Evolutionary conservation across 139 green algal species (phyloP).

Genomic region (Auxenochlorella pyrenoidosa): DNA sequence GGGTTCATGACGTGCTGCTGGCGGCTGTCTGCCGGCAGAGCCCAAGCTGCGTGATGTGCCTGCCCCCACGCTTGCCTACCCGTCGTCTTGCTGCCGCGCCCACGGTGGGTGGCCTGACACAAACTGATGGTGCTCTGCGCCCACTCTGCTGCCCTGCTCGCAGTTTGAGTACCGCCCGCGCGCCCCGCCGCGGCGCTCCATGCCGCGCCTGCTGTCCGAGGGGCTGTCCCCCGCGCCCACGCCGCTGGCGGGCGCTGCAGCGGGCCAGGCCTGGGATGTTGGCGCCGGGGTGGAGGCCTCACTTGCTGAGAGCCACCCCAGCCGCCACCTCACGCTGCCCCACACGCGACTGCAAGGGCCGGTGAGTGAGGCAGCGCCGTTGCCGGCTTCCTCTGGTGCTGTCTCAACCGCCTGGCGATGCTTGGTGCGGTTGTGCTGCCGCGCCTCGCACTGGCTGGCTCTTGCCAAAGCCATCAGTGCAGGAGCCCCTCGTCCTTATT

Average conservation of each 20-base stretch:
- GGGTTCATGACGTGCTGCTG: no score
- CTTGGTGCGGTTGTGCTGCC: background rate
- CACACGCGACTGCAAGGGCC: background rate
- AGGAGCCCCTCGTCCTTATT: no score
- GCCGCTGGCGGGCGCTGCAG: background rate
- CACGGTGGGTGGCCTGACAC: no score
- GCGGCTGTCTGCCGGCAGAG: no score
- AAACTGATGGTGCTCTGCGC: no score
- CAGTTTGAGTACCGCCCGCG: conserved; percentile 35
- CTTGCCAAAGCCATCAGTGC: background rate
- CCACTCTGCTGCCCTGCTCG: background rate
- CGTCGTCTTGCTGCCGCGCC: no score
- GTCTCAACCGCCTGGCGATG: no score
- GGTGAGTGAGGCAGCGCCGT: background rate
- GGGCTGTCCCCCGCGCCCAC: conserved; percentile 14
- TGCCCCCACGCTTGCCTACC: no score
- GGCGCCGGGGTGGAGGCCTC: background rate
- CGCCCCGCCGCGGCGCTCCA: background rate
- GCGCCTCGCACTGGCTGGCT: background rate
- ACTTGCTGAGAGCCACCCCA: background rate
- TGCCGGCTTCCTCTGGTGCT: no score
- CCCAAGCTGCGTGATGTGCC: no score
- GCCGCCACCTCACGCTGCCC: conserved; percentile 11
- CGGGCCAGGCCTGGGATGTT: background rate
- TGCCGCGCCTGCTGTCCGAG: conserved; percentile 8